phyloP scores from a whole-genome alignment of 768 basidiomycete genomes.

The Sporobolomyces pararoseus region DNA sequence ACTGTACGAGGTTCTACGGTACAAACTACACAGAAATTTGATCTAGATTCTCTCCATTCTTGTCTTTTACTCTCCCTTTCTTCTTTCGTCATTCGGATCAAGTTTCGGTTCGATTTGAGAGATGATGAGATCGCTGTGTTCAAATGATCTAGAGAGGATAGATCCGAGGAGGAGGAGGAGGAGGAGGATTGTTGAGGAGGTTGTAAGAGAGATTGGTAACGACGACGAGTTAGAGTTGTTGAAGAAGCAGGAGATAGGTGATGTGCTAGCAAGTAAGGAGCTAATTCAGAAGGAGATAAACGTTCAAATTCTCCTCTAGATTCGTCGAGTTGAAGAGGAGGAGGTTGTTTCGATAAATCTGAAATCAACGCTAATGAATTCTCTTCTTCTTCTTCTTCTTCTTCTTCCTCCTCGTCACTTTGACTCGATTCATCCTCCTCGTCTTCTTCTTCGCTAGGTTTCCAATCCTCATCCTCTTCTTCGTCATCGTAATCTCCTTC shows the following conservation, averaged over 20 bases:
- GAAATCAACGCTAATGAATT: background rate
- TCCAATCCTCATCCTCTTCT: background rate
- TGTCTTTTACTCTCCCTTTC: slow-evolving; percentile 8
- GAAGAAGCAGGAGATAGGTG: background rate
- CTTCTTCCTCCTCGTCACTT: background rate
- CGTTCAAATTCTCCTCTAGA: too few relatives aligned
- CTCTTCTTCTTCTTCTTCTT: background rate
- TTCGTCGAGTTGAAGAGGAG: background rate
- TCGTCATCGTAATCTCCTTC: background rate
- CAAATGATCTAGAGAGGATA: background rate
- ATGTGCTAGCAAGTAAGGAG: slow-evolving; percentile 37
- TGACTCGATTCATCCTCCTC: background rate
- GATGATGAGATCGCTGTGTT: background rate
- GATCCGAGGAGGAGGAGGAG: background rate
- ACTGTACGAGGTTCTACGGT: slow-evolving; percentile 27
- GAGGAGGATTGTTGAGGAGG: too few relatives aligned
- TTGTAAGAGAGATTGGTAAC: slow-evolving; percentile 16
- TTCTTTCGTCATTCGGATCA: too few relatives aligned
- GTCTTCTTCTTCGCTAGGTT: slow-evolving; percentile 1
- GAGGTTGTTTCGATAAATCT: too few relatives aligned
- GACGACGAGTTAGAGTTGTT: slow-evolving; percentile 11
- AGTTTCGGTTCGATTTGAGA: background rate
- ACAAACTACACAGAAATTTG: slow-evolving; percentile 33
- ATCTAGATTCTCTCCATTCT: slow-evolving; percentile 20
- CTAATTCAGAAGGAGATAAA: slow-evolving; percentile 1